Evolutionary conservation across 768 basidiomycete genomes (phyloP).

Genomic region (Agrocybe chaxingu): DNA sequence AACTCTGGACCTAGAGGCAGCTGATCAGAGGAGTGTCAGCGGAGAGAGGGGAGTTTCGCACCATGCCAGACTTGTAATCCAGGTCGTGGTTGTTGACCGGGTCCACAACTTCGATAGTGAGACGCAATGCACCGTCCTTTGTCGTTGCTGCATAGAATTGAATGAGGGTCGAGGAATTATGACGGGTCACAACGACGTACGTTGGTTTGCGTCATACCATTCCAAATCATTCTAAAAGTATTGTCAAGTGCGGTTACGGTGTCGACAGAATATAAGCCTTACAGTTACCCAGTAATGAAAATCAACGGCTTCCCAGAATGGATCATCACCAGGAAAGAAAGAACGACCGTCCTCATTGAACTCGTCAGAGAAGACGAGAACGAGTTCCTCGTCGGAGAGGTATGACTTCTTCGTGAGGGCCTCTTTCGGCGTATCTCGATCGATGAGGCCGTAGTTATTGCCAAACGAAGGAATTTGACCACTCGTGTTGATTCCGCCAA

Average conservation of each 20-base stretch:
- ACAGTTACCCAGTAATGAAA: slow-evolving; percentile 57
- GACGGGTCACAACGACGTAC: slow-evolving; percentile 8
- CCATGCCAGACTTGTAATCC: slow-evolving; percentile 47
- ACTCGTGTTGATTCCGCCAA: slow-evolving; percentile 69
- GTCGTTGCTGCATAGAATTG: slow-evolving; percentile 48
- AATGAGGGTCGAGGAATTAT: not conserved
- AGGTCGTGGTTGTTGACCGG: slow-evolving; percentile 50
- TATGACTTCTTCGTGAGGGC: slow-evolving; percentile 52
- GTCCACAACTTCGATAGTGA: slow-evolving; percentile 54
- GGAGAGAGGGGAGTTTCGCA: slow-evolving; percentile 24
- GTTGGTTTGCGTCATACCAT: slow-evolving; percentile 59
- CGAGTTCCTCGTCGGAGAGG: slow-evolving; percentile 47
- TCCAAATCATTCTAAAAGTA: slow-evolving; percentile 48
- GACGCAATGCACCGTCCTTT: slow-evolving; percentile 58
- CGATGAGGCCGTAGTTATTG: slow-evolving; percentile 64
- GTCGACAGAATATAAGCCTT: slow-evolving; percentile 18
- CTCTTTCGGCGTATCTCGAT: slow-evolving; percentile 64
- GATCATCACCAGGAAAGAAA: slow-evolving; percentile 60
- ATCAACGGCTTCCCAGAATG: slow-evolving; percentile 47
- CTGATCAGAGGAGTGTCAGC: not conserved
- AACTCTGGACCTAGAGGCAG: slow-evolving; percentile 24
- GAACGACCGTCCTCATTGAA: slow-evolving; percentile 63
- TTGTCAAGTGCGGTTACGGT: not conserved
- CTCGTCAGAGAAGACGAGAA: slow-evolving; percentile 75
- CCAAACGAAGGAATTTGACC: slow-evolving; percentile 61